phyloP scores from a whole-genome alignment of 1,139 yeast species.

The Pneumocystis carinii region DNA sequence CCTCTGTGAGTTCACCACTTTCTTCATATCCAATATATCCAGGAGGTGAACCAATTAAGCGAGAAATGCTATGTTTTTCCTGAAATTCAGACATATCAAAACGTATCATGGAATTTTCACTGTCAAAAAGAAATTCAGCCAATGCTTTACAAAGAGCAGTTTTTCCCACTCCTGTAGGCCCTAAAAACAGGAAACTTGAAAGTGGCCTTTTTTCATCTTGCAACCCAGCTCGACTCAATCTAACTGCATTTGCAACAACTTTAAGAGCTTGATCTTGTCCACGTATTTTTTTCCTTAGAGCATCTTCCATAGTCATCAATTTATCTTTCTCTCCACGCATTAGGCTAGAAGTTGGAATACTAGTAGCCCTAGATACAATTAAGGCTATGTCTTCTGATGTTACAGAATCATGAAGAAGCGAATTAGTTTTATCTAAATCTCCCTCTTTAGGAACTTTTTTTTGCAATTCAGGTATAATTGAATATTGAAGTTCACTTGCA shows the following conservation, averaged over 20 bases:
- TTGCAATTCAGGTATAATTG: constrained; percentile 70
- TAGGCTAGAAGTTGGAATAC: constrained; percentile 82
- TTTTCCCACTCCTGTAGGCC: constrained; percentile 97
- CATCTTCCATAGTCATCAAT: constrained; percentile 69
- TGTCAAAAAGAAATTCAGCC: constrained; percentile 82
- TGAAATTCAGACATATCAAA: constrained; percentile 98
- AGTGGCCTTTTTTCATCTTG: constrained; percentile 89
- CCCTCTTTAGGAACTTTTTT: constrained; percentile 34
- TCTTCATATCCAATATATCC: constrained; percentile 95
- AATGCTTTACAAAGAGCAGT: constrained; percentile 85
- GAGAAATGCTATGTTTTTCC: constrained; percentile 77
- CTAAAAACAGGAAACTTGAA: constrained; percentile 88
- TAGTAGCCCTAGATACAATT: constrained; percentile 88
- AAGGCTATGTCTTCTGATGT: constrained; percentile 86
- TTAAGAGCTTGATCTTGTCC: constrained; percentile 93
- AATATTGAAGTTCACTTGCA: constrained; percentile 81
- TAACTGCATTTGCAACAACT: constrained; percentile 84
- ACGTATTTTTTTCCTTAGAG: constrained; percentile 61
- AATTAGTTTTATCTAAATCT: constrained; percentile 18
- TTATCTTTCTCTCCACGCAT: constrained; percentile 92
- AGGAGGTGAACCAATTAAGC: constrained; percentile 94
- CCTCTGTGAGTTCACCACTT: constrained; percentile 86
- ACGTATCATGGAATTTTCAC: constrained; percentile 68
- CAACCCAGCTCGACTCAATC: constrained; percentile 89
- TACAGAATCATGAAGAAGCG: constrained; percentile 75